phyloP scores from a whole-genome alignment of 352 stramenopile genomes.

The Globisporangium heterothallicum region DNA sequence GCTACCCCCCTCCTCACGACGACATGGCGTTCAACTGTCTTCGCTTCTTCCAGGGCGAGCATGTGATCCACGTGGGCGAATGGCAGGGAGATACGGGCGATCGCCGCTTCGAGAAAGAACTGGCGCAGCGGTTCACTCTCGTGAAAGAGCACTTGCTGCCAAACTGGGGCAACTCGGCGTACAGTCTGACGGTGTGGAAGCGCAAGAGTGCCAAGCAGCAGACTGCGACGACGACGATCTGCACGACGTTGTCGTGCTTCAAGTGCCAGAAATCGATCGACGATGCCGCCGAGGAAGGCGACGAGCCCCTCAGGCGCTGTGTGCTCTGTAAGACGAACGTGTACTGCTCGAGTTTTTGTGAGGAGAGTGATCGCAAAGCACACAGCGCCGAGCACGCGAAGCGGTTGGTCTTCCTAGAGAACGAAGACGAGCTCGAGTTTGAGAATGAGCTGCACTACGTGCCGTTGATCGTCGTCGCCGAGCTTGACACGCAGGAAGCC shows the following conservation, averaged over 20 bases:
- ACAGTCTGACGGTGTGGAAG: slow-evolving; percentile 67
- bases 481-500: slow-evolving; percentile 22
- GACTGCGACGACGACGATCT: neutral
- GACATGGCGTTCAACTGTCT: slow-evolving; percentile 56
- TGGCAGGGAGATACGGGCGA: slow-evolving; percentile 79
- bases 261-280: slow-evolving; percentile 35
- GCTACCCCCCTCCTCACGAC: slow-evolving; percentile 60
- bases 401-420: slow-evolving; percentile 58
- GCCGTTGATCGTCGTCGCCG: slow-evolving; percentile 30
- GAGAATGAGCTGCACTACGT: slow-evolving; percentile 58
- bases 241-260: slow-evolving; percentile 31
- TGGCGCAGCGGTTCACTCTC: slow-evolving; percentile 47
- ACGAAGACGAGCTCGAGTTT: slow-evolving; percentile 57
- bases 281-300: slow-evolving; percentile 30
- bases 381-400: slow-evolving; percentile 65
- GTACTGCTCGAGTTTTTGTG: slow-evolving; percentile 67
- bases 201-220: slow-evolving; percentile 17
- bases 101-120: slow-evolving; percentile 54
- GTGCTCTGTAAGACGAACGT: slow-evolving; percentile 74
- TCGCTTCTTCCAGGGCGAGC: slow-evolving; percentile 53
- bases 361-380: slow-evolving; percentile 20
- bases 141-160: slow-evolving; percentile 52
- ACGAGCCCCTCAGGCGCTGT: slow-evolving; percentile 52
- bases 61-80: slow-evolving; percentile 67
- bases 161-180: slow-evolving; percentile 79